Evolutionary conservation across 441 rosid species (phyloP), one percentile per base, ranked within the genome.

Genomic region (Erodium chrysanthum): DNA sequence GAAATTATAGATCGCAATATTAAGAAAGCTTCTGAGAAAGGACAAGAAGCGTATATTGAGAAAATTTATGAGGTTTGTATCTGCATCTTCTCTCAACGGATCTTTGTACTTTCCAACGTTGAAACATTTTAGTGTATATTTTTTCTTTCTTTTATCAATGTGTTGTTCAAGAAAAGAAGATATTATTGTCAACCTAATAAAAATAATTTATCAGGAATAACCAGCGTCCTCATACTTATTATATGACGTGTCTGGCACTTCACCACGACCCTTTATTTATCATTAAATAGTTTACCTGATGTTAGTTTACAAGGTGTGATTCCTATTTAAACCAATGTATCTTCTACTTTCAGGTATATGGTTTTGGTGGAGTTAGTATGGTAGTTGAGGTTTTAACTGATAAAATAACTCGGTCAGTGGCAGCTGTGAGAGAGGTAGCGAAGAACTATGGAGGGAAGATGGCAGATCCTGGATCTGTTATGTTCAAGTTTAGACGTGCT

Each of bases 381-480:
- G 92, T 90, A 70, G 87, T 90, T 60, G 98, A 92, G 78, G 96
- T 88, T 61, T 86, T 82, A 72, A 92, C 96, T 23, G 98, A 90
- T 82, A 90, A 88, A 84, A 85, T 88, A 78, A 92, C 75, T 71
- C 84, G 94, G 66, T 90, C 97, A 0, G 91, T 90, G 71, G 96
- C 94, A 40, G 86, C 87, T 75, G 81, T 92, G 68, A 82, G 98
- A 72, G 85, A 84, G 75, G 90, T 86, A 31, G 88, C 88, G 70
- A 90, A 80, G 83, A 96, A 92, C 69, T 83, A 76, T 74, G 98
- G 96, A 20, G 97, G 86, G 21, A 92, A 92, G 81, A 86, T 92
- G 92, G 97, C 98, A 6, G 98, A 87, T 71, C 83, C 96, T 59
- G 95, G 97, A 77, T 93, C 96, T 71, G 92, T 90, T 40, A 67